A percentile compares a stretch with the other conserved stretches of the same genome.
Conservation (phyloP, 129 eudicot species). For the Flaveria robusta region DNA sequence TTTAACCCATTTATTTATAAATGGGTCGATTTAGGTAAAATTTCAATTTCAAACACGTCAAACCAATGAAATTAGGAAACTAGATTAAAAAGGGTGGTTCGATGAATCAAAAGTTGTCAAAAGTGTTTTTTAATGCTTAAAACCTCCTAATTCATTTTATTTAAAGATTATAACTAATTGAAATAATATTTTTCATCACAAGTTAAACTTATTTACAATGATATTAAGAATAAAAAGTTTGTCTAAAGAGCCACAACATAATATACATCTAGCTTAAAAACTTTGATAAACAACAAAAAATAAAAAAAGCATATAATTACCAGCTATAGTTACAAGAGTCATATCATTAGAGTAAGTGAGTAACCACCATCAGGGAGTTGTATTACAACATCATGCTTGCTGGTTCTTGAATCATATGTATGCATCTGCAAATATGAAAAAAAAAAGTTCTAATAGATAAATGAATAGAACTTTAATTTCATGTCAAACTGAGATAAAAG, state of each 20-base stretch:
- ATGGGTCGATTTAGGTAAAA: too few species aligned
- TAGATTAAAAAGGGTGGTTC: too few species aligned
- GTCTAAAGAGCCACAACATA: constrained; percentile 13
- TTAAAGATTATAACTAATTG: too few species aligned
- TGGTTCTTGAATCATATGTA: constrained; percentile 92
- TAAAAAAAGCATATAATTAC: constrained; percentile 34
- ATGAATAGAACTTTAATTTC: constrained; percentile 7
- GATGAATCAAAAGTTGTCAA: too few species aligned
- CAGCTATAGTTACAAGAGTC: constrained; percentile 98
- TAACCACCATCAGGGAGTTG: constrained; percentile 92
- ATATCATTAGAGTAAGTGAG: constrained; percentile 97
- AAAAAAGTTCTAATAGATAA: neutral
- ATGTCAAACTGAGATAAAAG: constrained; percentile 17
- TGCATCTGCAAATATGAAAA: constrained; percentile 76
- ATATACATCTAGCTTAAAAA: constrained; percentile 2
- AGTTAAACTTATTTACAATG: too few species aligned
- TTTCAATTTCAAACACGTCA: too few species aligned
- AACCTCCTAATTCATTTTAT: too few species aligned
- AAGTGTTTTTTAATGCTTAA: too few species aligned
- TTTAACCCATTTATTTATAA: too few species aligned
- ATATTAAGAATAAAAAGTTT: too few species aligned
- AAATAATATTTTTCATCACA: too few species aligned
- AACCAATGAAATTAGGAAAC: too few species aligned
- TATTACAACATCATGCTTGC: constrained; percentile 78
- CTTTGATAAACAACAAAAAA: neutral